Base-by-base conservation (phyloP, 805 yeast genomes). In the Candida ortonii region DNA sequence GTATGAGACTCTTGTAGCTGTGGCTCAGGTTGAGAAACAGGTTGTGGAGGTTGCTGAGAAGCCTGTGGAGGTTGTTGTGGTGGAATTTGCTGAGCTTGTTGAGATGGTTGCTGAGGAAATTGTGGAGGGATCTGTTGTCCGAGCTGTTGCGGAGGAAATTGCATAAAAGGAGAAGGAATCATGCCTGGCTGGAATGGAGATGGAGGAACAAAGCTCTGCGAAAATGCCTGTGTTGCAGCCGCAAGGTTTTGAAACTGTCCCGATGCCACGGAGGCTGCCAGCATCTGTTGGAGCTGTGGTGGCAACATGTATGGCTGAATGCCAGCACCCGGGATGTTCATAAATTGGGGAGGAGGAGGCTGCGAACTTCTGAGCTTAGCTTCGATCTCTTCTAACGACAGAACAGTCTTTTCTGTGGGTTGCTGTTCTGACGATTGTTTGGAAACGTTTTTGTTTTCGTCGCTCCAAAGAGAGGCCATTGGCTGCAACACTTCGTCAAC, bases 301-400 rank as follows among this genome's bases (percentile, higher is more conserved):
- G 55, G 58, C 28, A 55, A 34, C 52, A 52, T 54, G 30, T 50
- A 53, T 8, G 50, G 52, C 34, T 43, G 55, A 29, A 46, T 46
- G 8, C 30, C 36, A 38, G 49, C 16, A 29, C 49, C 28, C 27
- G 46, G 35, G 33, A 47, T 30, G 41, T 56, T 40, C 36, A 41
- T 29, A 12, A 28, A 37, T 3, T 14, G 12, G 4, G 36, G 29
- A 23, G 33, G 20, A 12, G 31, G 40, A 16, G 37, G 36, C 37
- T 64, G 71, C 36, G 70, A 66, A 5, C 72, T 68, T 39, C 78
- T 65, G 54, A 81, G 66, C 50, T 78, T 86, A 7, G 95, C 86
- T 62, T 88, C 96, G 45, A 88, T 74, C 49, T 88, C 94, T 55
- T 84, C 90, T 56, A 86, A 67, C 8, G 95, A 82, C 47, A 84